Percentiles rank a stretch among this genome's conserved stretches.
These are phyloP conservation scores for Suillus subaureus DNA, from an alignment of 768 basidiomycete genomes.

Conservation along the genomic window DNA sequence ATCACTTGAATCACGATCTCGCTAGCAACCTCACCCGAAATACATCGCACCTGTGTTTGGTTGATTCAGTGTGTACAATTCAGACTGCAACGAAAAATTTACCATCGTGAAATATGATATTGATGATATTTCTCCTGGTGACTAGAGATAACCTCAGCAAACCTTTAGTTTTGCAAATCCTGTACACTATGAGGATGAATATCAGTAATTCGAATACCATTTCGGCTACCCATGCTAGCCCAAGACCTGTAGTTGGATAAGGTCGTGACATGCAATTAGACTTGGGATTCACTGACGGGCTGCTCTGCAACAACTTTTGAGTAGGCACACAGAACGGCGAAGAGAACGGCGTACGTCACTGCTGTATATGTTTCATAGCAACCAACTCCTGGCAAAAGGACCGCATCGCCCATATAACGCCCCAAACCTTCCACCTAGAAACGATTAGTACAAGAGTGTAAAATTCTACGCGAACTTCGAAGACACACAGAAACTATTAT, in stretches of 20 bases:
- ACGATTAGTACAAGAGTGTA: neutral
- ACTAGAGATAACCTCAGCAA: neutral
- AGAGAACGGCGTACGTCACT: conserved; percentile 20
- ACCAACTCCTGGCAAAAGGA: conserved; percentile 27
- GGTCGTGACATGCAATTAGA: neutral
- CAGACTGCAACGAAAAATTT: neutral
- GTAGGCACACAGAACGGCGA: conserved; percentile 38
- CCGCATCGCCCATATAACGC: conserved; percentile 39
- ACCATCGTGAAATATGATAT: neutral
- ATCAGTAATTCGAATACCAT: neutral
- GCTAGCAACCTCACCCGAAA: conserved; percentile 1
- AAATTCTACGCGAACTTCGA: neutral
- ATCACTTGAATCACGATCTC: conserved; percentile 4
- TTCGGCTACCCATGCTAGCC: neutral
- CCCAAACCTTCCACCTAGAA: conserved; percentile 36
- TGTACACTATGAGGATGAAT: neutral
- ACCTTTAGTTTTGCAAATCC: neutral
- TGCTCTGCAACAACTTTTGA: neutral
- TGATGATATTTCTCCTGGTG: neutral
- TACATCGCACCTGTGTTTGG: neutral
- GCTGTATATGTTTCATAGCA: conserved; percentile 22
- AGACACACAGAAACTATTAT: conserved; percentile 39
- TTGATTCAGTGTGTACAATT: neutral
- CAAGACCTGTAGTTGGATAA: neutral
- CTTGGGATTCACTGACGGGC: neutral